These are phyloP conservation scores for Ascochyta rabiei DNA, from an alignment of 2,329 filamentous ascomycete species.

Conservation along the genomic window DNA sequence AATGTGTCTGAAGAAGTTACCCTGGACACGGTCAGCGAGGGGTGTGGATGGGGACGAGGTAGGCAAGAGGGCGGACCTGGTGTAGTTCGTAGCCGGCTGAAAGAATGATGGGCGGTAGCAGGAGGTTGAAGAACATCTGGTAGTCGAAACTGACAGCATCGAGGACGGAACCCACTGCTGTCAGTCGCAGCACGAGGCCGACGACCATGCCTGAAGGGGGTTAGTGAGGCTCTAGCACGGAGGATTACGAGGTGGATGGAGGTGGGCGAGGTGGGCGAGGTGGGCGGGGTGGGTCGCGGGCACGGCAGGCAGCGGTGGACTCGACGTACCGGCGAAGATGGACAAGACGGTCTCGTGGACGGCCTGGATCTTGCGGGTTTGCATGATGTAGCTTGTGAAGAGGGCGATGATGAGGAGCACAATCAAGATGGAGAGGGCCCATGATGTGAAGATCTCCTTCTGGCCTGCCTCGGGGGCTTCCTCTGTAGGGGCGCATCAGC, in stretches of 20 bases:
- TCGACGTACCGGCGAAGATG: constrained; percentile 81
- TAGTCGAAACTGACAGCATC: constrained; percentile 96
- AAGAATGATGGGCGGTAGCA: constrained; percentile 97
- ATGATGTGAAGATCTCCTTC: constrained; percentile 94
- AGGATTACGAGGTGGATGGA: constrained; percentile 23
- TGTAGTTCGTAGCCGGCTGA: constrained; percentile 97
- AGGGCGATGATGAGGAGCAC: constrained; percentile 91
- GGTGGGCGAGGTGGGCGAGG: too few species aligned
- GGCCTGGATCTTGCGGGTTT: constrained; percentile 95
- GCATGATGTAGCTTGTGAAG: constrained; percentile 95
- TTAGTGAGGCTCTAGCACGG: constrained; percentile 33
- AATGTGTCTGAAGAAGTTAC: constrained; percentile 98
- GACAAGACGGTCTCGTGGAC: constrained; percentile 98
- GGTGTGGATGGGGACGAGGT: background rate
- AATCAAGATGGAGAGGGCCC: constrained; percentile 96
- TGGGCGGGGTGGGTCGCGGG: constrained; percentile 22
- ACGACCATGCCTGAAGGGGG: constrained; percentile 81
- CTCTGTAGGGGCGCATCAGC: constrained; percentile 56
- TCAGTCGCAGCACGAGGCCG: constrained; percentile 83
- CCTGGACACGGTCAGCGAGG: constrained; percentile 49
- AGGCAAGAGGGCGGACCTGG: constrained; percentile 59
- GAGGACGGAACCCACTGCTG: constrained; percentile 80
- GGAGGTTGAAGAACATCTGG: constrained; percentile 98
- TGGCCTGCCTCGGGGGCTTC: constrained; percentile 76
- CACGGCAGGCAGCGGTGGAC: constrained; percentile 18